Base-by-base conservation (phyloP, 2,329 filamentous ascomycete genomes). In the Colletotrichum graminicola region DNA sequence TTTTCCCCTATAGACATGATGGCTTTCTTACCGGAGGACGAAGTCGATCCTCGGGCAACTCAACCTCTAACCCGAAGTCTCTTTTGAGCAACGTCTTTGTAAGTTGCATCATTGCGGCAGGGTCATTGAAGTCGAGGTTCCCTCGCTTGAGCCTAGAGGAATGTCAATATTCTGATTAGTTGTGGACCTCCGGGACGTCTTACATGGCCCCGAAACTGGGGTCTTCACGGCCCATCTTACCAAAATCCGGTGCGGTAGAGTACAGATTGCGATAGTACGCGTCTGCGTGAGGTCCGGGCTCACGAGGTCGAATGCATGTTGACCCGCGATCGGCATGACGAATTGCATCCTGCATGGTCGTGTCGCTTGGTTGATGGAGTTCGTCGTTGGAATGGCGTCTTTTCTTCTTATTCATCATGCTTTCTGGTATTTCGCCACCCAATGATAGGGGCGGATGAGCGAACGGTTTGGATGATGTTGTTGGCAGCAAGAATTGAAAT, bases 41-140 rank as follows among this genome's bases (percentile, higher is more conserved):
- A 0, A 99, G 85, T 29, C 95, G 87, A 79, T 97, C 91, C 34
- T 88, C 82, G 0, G 94, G 94, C 1, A 98, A 84, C 7, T 91
- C 85, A 18, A 98, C 82, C 0, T 84, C 77, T 11, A 98, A 81
- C 16, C 85, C 87, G 79, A 98, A 98, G 79, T 98, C 92, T 18
- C 88, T 82, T 71, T 88, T 89, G 23, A 98, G 85, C 1, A 98
- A 85, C 23, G 91, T 91, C 77, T 92, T 94, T 14, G 95, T 97
- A 60, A 98, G 85, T 75, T 91, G 94, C 89, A 92, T 89, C 11
- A 97, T 89, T 29, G 93, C 90, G 61, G 86, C 83, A 5, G 95
- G 92, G 76, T 97, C 88, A 62, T 89, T 91, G 76, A 98, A 98
- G 81, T 98, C 90, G 34, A 97, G 84, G 74, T 91, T 89, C 11